Evolutionary conservation across 345 rosid species (phyloP).

Genomic region (Limnanthes douglasii): DNA sequence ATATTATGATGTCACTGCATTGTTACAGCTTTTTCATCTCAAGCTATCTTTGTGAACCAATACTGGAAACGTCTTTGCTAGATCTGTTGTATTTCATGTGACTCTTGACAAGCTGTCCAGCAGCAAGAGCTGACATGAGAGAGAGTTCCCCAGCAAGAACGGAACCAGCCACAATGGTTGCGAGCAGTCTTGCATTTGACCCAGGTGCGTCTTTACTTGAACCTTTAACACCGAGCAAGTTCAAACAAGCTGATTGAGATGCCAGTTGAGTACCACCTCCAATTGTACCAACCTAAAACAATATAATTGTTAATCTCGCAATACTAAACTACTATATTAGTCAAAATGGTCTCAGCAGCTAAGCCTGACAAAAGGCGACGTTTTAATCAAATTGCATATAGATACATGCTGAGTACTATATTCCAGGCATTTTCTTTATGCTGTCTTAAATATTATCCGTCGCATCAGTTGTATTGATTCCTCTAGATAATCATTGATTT

Average conservation of each 20-base stretch:
- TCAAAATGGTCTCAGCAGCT: no score
- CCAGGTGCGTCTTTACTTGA: slow-evolving; percentile 40
- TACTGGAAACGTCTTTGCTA: slow-evolving; percentile 24
- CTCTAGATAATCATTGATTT: no score
- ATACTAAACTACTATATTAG: no score
- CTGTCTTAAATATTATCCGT: no score
- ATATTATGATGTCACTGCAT: no score
- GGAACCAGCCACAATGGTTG: slow-evolving; percentile 58
- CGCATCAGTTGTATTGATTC: no score
- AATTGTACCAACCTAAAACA: slow-evolving; percentile 56
- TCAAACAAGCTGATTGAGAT: slow-evolving; percentile 69
- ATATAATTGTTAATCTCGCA: not conserved
- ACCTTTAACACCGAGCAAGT: slow-evolving; percentile 63
- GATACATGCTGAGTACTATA: no score
- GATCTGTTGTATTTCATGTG: slow-evolving; percentile 85
- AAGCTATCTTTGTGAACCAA: not conserved
- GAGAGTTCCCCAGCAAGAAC: slow-evolving; percentile 75
- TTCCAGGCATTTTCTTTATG: no score
- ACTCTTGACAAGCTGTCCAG: slow-evolving; percentile 67
- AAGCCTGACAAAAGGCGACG: no score
- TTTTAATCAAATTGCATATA: no score
- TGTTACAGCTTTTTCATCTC: no score
- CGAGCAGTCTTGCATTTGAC: slow-evolving; percentile 38
- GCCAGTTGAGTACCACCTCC: slow-evolving; percentile 86
- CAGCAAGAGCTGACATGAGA: slow-evolving; percentile 55